Conservation (phyloP, 192 early-diverging fungal species). For the Linnemannia schmuckeri region DNA sequence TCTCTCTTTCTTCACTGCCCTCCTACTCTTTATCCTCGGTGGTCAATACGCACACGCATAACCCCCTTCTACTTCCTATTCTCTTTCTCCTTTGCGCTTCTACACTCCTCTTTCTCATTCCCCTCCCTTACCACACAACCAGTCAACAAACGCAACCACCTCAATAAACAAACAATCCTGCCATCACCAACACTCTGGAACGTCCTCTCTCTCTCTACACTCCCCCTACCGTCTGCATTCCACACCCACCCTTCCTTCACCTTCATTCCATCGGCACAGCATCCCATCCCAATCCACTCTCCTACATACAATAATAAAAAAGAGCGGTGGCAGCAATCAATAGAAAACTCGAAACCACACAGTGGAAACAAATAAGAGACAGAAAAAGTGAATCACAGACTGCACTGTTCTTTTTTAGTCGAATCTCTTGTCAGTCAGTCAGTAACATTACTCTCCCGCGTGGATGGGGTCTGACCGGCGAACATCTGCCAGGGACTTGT, state of each 20-base stretch:
- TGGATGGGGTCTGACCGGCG: conserved; percentile 45
- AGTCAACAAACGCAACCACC: neutral
- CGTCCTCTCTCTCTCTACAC: neutral
- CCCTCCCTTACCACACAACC: neutral
- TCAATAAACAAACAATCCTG: neutral
- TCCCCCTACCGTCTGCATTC: neutral
- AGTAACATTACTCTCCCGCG: conserved; percentile 7
- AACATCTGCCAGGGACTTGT: conserved; percentile 49
- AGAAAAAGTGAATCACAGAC: neutral
- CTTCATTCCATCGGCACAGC: neutral
- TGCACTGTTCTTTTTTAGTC: neutral
- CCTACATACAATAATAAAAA: neutral
- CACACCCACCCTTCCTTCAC: neutral
- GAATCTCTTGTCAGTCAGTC: neutral
- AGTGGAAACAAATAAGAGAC: neutral
- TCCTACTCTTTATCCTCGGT: neutral
- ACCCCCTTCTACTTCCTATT: neutral
- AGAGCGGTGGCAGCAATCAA: neutral
- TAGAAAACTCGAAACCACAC: neutral
- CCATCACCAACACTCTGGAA: neutral
- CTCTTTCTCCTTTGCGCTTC: neutral
- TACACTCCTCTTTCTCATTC: neutral
- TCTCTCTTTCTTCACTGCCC: neutral
- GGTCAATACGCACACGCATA: neutral
- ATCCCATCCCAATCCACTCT: neutral